Evolutionary conservation across 1,284 basidiomycete genomes (phyloP), one percentile per base, ranked within the genome.

Genomic region (Blastosporella zonata): DNA sequence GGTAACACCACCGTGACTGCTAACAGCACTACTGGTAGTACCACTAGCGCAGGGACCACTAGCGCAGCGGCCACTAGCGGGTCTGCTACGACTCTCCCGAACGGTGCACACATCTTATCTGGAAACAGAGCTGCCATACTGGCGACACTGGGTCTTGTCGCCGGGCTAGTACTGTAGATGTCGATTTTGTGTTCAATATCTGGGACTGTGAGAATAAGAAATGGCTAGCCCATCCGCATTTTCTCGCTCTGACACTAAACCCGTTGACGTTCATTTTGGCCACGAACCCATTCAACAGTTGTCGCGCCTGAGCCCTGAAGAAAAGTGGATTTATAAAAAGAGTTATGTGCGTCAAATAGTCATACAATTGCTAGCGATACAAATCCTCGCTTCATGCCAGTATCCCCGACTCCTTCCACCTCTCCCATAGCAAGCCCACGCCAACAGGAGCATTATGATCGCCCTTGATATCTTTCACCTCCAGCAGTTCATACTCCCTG

Each of bases 401-500:
- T 50, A 75, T 77, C 0, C 75, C 75, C 54, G 69, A 67, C 27
- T 93, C 90, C 65, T 82, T 88, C 94, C 94, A 97, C 56, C 82
- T 82, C 62, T 96, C 93, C 76, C 89, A 92, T 33, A 97, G 72
- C 58, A 88, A 74, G 8, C 92, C 93, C 18, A 91, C 78, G 0
- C 89, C 88, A 1, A 87, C 84, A 5, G 73, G 66, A 1, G 75
- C 68, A 45, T 73, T 75, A 1, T 79, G 65, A 27, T 82, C 71
- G 23, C 90, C 91, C 60, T 86, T 87, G 67, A 96, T 84, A 62
- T 95, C 93, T 67, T 88, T 89, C 61, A 90, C 79, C 47, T 95
- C 93, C 55, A 97, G 71, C 48, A 98, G 67, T 61, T 97, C 90
- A 67, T 96, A 98, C 58, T 97, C 84, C 62, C 86, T 82, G 17